Percentiles rank a stretch among this genome's conserved stretches.
phyloP scores from a whole-genome alignment of 2,329 filamentous ascomycete genomes.

The Talaromyces atroroseus region DNA sequence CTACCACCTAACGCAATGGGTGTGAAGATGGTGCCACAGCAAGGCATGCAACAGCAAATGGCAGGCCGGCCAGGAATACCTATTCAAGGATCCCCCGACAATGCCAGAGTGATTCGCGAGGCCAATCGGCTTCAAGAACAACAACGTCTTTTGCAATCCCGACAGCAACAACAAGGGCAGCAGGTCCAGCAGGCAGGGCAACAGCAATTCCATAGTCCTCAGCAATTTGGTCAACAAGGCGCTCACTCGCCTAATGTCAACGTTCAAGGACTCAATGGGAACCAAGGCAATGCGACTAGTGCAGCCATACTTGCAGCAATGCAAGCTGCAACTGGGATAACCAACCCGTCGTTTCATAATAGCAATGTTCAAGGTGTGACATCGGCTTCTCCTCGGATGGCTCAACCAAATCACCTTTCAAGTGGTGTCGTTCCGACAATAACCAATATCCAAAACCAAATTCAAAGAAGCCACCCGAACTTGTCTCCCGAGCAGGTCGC shows the following conservation, averaged over 20 bases:
- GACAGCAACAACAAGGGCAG: conserved; percentile 36
- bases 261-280: conserved; percentile 21
- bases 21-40: conserved; percentile 51
- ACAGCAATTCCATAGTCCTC: conserved; percentile 38
- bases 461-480: conserved; percentile 48
- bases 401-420: conserved; percentile 46
- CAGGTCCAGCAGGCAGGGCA: conserved; percentile 31
- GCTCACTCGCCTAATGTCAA: conserved; percentile 43
- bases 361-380: conserved; percentile 35
- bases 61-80: conserved; percentile 34
- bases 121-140: conserved; percentile 44
- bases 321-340: conserved; percentile 38
- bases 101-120: conserved; percentile 44
- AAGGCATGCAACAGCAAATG: conserved; percentile 47
- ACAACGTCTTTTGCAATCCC: conserved; percentile 58
- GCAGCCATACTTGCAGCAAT: conserved; percentile 42
- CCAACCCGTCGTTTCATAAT: conserved; percentile 41
- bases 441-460: conserved; percentile 48
- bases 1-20: conserved; percentile 52
- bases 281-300: conserved; percentile 25
- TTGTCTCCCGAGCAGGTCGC: conserved; percentile 51
- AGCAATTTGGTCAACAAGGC: conserved; percentile 43
- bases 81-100: conserved; percentile 53
- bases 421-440: conserved; percentile 52
- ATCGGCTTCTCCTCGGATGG: conserved; percentile 44